These are phyloP conservation scores for Phytophthora pini DNA, from an alignment of 352 stramenopile species.

Conservation along the genomic window DNA sequence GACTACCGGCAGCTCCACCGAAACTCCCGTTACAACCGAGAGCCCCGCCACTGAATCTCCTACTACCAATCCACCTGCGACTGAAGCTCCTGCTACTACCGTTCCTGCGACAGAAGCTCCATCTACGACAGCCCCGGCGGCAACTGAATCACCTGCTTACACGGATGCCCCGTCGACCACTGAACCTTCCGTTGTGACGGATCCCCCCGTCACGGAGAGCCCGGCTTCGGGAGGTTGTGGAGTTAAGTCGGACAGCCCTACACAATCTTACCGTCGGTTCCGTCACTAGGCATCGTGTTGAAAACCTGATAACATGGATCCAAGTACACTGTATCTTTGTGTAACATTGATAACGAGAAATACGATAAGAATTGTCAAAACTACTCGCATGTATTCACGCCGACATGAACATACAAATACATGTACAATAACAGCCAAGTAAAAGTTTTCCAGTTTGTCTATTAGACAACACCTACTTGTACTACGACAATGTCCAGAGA, in stretches of 20 bases:
- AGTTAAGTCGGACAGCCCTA: background rate
- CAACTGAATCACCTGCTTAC: background rate
- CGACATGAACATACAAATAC: background rate
- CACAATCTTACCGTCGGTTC: background rate
- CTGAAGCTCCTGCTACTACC: background rate
- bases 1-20: background rate
- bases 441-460: conserved; percentile 10
- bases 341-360: background rate
- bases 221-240: conserved; percentile 1
- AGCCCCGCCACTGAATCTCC: background rate
- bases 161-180: background rate
- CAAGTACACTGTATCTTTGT: background rate
- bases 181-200: background rate
- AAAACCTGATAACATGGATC: background rate
- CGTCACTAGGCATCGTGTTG: conserved; percentile 1
- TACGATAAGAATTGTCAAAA: background rate
- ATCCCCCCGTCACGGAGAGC: background rate
- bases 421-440: conserved; percentile 1
- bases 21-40: background rate
- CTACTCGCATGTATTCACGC: no score
- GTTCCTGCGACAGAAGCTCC: background rate
- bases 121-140: background rate
- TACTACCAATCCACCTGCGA: background rate
- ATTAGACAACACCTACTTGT: conserved; percentile 20
- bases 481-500: conserved; percentile 11